Conservation (phyloP, 2,329 filamentous ascomycete genomes). For the Microcyclospora tardicrescens region DNA sequence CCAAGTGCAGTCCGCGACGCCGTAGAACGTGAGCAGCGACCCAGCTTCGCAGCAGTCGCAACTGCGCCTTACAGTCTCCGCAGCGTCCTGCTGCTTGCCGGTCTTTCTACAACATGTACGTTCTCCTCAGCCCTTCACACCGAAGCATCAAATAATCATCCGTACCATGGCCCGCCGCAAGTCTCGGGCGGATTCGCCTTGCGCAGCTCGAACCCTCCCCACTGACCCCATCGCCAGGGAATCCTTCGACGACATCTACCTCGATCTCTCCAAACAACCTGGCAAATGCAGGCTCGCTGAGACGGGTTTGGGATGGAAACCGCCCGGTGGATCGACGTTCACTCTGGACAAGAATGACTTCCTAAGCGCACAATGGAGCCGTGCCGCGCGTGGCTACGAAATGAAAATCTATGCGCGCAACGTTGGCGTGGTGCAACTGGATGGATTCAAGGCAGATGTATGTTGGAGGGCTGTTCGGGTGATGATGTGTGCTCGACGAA, state of each 20-base stretch:
- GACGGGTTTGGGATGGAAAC: constrained; percentile 91
- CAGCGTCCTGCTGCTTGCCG: too few species aligned
- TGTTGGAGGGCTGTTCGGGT: constrained; percentile 9
- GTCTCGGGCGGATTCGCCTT: too few species aligned
- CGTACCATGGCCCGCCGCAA: too few species aligned
- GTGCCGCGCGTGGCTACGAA: constrained; percentile 83
- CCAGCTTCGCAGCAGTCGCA: too few species aligned
- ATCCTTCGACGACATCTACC: constrained; percentile 93
- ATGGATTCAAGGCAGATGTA: constrained; percentile 83
- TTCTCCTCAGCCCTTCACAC: too few species aligned
- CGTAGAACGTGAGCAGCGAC: too few species aligned
- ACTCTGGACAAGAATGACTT: constrained; percentile 84
- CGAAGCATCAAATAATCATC: too few species aligned
- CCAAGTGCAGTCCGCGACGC: too few species aligned
- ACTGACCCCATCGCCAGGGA: constrained; percentile 41
- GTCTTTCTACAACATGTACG: too few species aligned
- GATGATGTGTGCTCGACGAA: constrained; percentile 4
- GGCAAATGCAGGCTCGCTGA: constrained; percentile 94
- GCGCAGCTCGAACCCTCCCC: too few species aligned
- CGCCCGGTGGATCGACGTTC: constrained; percentile 79
- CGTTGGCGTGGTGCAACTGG: constrained; percentile 78
- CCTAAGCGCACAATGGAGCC: constrained; percentile 81
- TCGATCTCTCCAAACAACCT: constrained; percentile 83
- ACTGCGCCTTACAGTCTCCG: too few species aligned
- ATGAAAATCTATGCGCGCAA: constrained; percentile 80